Evolutionary conservation across 768 basidiomycete genomes (phyloP), one percentile per base, ranked within the genome.

Genomic region (Cantharellus anzutake): DNA sequence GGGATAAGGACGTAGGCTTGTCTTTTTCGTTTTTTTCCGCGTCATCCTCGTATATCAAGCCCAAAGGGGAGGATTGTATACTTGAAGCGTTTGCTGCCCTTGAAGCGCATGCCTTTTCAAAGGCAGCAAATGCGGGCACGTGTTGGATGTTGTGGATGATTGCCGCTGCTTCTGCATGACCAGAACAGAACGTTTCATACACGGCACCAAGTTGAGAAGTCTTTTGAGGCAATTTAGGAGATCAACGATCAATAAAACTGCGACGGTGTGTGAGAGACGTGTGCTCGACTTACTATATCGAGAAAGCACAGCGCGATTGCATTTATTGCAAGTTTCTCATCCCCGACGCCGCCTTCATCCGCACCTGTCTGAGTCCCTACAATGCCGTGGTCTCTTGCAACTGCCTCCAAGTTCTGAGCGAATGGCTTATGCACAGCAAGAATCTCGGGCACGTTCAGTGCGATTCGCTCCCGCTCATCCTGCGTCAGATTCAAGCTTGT

Each of bases 121-220:
- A 96, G 4, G 78, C 75, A 29, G 85, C 83, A 83, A 92, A 93
- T 67, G 93, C 89, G 0, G 74, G 61, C 1, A 81, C 75, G 63
- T 80, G 75, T 42, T 80, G 78, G 20, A 82, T 75, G 57, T 76
- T 78, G 61, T 84, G 80, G 0, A 94, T 73, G 34, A 89, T 68
- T 62, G 85, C 80, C 60, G 85, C 73, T 0, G 91, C 92, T 64
- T 86, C 84, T 57, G 80, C 78, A 66, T 97, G 93, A 0, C 83
- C 83, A 0, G 88, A 80, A 67, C 94, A 98, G 66, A 91, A 97
- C 7, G 76, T 71, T 68, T 91, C 80, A 71, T 99, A 99, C 1
- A 80, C 75, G 60, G 78, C 75, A 64, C 29, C 38, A 34, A 39
- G 42, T 41, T 57, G 57, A 50, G 50, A 41, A 7, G 42, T 11